Conservation (phyloP, 2,329 filamentous ascomycete species). For the Chrysoporthe puriensis region DNA sequence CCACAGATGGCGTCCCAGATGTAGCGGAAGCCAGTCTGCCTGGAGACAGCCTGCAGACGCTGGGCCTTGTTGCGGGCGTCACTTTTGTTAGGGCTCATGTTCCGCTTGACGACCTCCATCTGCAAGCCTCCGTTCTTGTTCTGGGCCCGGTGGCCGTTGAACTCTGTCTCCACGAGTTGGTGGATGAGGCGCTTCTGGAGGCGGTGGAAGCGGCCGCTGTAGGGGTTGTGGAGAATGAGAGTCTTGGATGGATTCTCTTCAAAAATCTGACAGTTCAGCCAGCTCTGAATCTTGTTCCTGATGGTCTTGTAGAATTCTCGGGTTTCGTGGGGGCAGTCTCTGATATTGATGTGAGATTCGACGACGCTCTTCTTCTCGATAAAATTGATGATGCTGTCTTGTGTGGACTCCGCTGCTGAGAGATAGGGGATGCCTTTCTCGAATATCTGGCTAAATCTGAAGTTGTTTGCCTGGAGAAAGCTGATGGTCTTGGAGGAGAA, state of each 20-base stretch:
- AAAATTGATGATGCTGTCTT: conserved; percentile 25
- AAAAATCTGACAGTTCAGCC: conserved; percentile 10
- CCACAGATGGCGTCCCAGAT: conserved; percentile 41
- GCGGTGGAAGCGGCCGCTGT: conserved; percentile 33
- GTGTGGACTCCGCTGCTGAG: conserved; percentile 32
- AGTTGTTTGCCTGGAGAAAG: conserved; percentile 36
- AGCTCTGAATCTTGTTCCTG: conserved; percentile 12
- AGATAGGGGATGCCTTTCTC: conserved; percentile 39
- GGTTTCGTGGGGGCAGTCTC: conserved; percentile 17
- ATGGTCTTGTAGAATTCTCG: conserved; percentile 28
- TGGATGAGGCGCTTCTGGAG: conserved; percentile 36
- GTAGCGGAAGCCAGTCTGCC: conserved; percentile 35
- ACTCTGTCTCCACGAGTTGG: conserved; percentile 34
- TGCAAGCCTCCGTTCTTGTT: conserved; percentile 12
- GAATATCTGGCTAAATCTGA: conserved; percentile 35
- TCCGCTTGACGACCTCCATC: conserved; percentile 29
- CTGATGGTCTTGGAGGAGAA: conserved; percentile 36
- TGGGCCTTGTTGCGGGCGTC: not conserved
- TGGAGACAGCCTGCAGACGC: conserved; percentile 21
- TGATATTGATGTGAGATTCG: conserved; percentile 21
- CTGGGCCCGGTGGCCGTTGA: conserved; percentile 28
- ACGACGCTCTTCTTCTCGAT: conserved; percentile 3
- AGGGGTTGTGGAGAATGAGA: conserved; percentile 32
- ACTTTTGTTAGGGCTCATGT: conserved; percentile 15
- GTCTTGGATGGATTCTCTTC: conserved; percentile 4